Percentiles rank a stretch among this genome's conserved stretches.
These are phyloP conservation scores for Quercus berberidifolia DNA, from an alignment of 306 rosid species.

Conservation along the genomic window DNA sequence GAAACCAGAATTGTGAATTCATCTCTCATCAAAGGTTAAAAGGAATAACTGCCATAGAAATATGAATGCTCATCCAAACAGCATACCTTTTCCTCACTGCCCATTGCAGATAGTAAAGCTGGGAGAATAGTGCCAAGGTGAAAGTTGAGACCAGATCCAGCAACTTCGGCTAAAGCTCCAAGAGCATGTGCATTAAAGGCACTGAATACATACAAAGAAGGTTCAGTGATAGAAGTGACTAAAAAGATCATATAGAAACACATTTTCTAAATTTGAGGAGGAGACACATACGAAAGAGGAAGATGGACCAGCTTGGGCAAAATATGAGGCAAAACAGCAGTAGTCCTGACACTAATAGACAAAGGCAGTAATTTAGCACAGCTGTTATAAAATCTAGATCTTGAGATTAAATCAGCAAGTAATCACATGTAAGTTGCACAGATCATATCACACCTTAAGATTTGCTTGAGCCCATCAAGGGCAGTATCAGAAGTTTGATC, in stretches of 20 bases:
- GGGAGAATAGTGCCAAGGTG: slow-evolving; percentile 92
- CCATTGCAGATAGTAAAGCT: slow-evolving; percentile 84
- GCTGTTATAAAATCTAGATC: background rate
- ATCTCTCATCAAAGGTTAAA: slow-evolving; percentile 5
- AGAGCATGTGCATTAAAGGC: slow-evolving; percentile 96
- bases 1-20: slow-evolving; percentile 1
- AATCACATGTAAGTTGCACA: background rate
- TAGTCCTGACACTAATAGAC: slow-evolving; percentile 71
- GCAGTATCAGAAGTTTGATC: slow-evolving; percentile 91
- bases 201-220: slow-evolving; percentile 37
- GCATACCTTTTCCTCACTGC: slow-evolving; percentile 62
- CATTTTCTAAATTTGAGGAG: slow-evolving; percentile 10
- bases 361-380: slow-evolving; percentile 20
- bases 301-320: slow-evolving; percentile 91
- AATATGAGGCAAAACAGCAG: slow-evolving; percentile 92
- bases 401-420: slow-evolving; percentile 1
- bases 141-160: slow-evolving; percentile 80
- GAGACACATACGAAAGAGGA: slow-evolving; percentile 74
- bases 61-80: background rate
- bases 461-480: slow-evolving; percentile 97
- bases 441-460: slow-evolving; percentile 58
- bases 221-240: background rate
- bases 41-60: slow-evolving; percentile 12
- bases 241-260: slow-evolving; percentile 10
- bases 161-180: slow-evolving; percentile 98